Evolutionary conservation across 352 stramenopile species (phyloP).

Genomic region (Stephanocyclus meneghinianus): DNA sequence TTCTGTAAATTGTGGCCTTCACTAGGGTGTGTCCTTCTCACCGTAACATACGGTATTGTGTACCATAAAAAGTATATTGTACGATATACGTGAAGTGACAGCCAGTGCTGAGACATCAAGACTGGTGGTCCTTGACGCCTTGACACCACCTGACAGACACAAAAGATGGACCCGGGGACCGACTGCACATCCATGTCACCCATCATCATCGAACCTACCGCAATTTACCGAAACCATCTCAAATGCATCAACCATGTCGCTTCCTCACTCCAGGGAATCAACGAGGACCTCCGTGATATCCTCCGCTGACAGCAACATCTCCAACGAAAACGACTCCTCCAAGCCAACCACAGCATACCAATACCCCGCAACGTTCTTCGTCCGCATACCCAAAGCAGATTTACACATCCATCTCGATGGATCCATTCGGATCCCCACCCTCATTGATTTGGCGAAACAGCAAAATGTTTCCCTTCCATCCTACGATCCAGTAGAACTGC

Average conservation of each 20-base stretch:
- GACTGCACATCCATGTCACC: too few species aligned
- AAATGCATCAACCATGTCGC: neutral
- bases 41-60: too few species aligned
- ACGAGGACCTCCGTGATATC: neutral
- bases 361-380: slow-evolving; percentile 19
- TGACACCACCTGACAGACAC: too few species aligned
- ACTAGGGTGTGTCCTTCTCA: too few species aligned
- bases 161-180: too few species aligned
- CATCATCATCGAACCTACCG: too few species aligned
- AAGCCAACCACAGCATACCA: neutral
- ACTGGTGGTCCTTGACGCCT: too few species aligned
- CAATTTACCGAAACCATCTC: neutral
- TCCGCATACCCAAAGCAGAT: slow-evolving; percentile 74
- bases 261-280: neutral
- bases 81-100: too few species aligned
- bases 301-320: slow-evolving; percentile 3
- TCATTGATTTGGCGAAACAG: slow-evolving; percentile 85
- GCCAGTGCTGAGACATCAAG: too few species aligned
- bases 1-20: too few species aligned
- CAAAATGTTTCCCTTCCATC: slow-evolving; percentile 82
- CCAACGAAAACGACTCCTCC: neutral
- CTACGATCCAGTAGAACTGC: slow-evolving; percentile 78
- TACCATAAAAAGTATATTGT: too few species aligned
- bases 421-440: slow-evolving; percentile 84
- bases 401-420: slow-evolving; percentile 88